These are phyloP conservation scores for Arthrobotrys iridis DNA, from an alignment of 2,329 filamentous ascomycete species.

Conservation along the genomic window DNA sequence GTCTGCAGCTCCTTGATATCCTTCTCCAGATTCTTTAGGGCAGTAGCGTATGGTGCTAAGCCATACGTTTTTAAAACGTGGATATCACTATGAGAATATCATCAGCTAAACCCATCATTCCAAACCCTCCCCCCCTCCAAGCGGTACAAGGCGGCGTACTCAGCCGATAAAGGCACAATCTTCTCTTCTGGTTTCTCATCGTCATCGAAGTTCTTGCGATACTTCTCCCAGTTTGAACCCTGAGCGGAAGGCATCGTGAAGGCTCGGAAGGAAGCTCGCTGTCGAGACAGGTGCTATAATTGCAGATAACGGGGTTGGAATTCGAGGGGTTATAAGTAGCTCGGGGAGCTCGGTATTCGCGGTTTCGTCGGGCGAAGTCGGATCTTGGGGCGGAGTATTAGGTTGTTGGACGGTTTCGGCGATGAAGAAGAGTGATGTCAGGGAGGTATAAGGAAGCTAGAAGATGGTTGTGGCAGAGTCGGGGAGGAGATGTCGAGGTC, in stretches of 20 bases:
- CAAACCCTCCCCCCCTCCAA: not conserved
- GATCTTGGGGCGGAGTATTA: not conserved
- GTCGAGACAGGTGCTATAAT: slow-evolving; percentile 35
- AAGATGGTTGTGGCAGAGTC: slow-evolving; percentile 20
- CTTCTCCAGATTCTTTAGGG: slow-evolving; percentile 96
- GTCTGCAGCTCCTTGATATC: slow-evolving; percentile 99
- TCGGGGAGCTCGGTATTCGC: not conserved
- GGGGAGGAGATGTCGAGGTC: slow-evolving; percentile 33
- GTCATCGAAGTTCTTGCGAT: slow-evolving; percentile 94
- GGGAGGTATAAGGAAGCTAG: slow-evolving; percentile 33
- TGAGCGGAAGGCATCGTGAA: slow-evolving; percentile 84
- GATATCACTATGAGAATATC: slow-evolving; percentile 78
- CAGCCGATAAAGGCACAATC: slow-evolving; percentile 95
- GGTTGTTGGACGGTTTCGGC: not conserved
- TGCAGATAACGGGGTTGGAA: slow-evolving; percentile 40
- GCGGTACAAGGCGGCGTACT: slow-evolving; percentile 73
- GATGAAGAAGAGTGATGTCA: slow-evolving; percentile 20
- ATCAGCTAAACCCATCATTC: slow-evolving; percentile 55
- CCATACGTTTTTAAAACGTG: slow-evolving; percentile 99
- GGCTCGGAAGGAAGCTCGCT: slow-evolving; percentile 4
- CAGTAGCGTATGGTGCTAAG: slow-evolving; percentile 90
- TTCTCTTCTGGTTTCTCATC: slow-evolving; percentile 99
- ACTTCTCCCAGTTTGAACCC: slow-evolving; percentile 97
- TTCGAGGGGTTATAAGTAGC: slow-evolving; percentile 47
- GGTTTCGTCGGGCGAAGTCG: not conserved